phyloP scores from a whole-genome alignment of 164 flowering plant genomes.

The Vitis amurensis region DNA sequence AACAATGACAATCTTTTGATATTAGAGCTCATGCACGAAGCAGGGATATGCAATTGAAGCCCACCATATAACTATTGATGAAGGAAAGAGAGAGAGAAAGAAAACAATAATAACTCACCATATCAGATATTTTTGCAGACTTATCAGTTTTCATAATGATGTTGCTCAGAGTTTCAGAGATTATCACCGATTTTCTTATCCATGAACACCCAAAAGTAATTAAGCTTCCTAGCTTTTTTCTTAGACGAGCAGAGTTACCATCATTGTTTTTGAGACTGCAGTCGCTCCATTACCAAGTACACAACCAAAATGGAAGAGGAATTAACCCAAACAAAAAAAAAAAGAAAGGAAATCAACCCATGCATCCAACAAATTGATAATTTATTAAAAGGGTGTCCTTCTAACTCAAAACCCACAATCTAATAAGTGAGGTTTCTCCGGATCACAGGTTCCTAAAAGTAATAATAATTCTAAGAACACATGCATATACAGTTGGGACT shows the following conservation, averaged over 20 bases:
- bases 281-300: conserved; percentile 10
- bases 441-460: too few relatives aligned
- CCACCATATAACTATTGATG: not conserved
- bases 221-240: conserved; percentile 13
- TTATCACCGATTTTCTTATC: conserved; percentile 15
- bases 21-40: conserved; percentile 14
- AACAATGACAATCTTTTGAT: not conserved
- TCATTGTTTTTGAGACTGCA: conserved; percentile 23
- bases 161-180: conserved; percentile 19
- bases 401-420: too few relatives aligned
- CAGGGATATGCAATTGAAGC: conserved; percentile 8
- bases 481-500: too few relatives aligned
- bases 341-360: not conserved
- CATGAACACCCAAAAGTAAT: conserved; percentile 13
- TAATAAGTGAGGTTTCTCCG: too few relatives aligned
- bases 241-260: conserved; percentile 7
- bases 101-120: conserved; percentile 11
- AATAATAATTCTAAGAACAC: too few relatives aligned
- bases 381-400: too few relatives aligned
- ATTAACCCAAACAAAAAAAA: not conserved
- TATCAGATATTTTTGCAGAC: conserved; percentile 29
- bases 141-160: conserved; percentile 19
- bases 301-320: too few relatives aligned
- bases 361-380: too few relatives aligned
- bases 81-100: conserved; percentile 1